Conservation (phyloP, 257 asterid genomes). For the Przewalskia tangutica region DNA sequence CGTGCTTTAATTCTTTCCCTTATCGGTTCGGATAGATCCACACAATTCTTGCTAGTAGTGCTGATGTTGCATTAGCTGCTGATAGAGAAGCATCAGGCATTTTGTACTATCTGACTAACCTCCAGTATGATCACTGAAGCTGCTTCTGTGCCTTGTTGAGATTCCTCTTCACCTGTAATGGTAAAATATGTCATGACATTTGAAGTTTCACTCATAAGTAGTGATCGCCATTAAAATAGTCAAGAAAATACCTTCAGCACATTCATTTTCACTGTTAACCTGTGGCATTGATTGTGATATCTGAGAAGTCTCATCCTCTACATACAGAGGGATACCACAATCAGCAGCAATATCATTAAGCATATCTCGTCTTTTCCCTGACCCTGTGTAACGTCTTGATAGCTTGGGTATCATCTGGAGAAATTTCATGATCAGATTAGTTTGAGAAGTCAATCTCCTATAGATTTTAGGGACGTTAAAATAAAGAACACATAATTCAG, state of each 20-base stretch:
- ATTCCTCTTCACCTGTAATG: not conserved
- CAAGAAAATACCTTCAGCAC: constrained; percentile 14
- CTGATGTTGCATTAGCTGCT: constrained; percentile 12
- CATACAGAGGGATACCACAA: constrained; percentile 18
- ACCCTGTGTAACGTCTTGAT: constrained; percentile 20
- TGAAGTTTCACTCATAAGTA: not conserved
- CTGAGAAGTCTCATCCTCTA: not conserved
- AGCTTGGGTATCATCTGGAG: constrained; percentile 24
- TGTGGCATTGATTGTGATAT: not conserved
- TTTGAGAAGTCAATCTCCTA: not conserved
- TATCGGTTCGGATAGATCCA: not conserved
- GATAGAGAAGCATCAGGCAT: not conserved
- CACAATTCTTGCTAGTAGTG: constrained; percentile 8
- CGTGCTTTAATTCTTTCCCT: not conserved
- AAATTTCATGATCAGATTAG: not conserved
- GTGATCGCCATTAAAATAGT: not conserved
- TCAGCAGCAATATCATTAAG: constrained; percentile 25
- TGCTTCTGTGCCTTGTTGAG: not conserved
- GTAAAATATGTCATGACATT: not conserved
- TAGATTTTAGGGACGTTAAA: not conserved
- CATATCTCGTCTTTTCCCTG: constrained; percentile 19
- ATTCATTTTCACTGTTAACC: not conserved
- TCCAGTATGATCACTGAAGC: not conserved
- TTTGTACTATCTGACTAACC: not conserved
- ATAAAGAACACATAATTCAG: not conserved